Evolutionary conservation across 768 basidiomycete genomes (phyloP).

Genomic region (Hericium coralloides): DNA sequence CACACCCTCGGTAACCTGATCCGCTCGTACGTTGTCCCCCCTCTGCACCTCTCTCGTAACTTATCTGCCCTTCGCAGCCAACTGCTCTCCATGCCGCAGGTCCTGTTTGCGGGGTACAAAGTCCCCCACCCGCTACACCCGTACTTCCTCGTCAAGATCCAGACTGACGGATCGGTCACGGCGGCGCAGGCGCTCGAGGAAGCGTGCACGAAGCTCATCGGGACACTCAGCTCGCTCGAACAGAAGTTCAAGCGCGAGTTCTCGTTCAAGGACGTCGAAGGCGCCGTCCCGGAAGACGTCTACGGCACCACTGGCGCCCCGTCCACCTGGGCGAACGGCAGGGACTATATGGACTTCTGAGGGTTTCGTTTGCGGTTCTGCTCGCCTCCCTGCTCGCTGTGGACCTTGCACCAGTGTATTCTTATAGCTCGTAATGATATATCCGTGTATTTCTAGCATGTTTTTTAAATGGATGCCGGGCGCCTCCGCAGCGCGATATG

Average conservation of each 20-base stretch:
- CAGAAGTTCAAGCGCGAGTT: constrained; percentile 78
- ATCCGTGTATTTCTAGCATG: background rate
- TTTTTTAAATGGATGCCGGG: no score
- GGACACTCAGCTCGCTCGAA: constrained; percentile 48
- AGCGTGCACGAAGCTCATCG: constrained; percentile 77
- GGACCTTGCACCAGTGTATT: constrained; percentile 1
- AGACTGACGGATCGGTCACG: constrained; percentile 83
- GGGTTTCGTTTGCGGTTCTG: background rate
- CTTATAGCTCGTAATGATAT: background rate
- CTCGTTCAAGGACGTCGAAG: constrained; percentile 66
- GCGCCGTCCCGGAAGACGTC: constrained; percentile 21
- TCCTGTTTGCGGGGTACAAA: constrained; percentile 97
- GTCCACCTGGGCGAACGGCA: constrained; percentile 14
- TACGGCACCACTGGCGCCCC: constrained; percentile 18
- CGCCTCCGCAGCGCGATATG: no score
- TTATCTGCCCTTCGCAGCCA: constrained; percentile 42
- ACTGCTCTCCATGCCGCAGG: constrained; percentile 77
- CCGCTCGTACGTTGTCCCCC: constrained; percentile 61
- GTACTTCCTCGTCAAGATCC: constrained; percentile 89
- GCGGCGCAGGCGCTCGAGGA: constrained; percentile 78
- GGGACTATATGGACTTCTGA: constrained; percentile 20
- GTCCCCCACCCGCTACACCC: constrained; percentile 95
- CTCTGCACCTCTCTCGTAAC: background rate
- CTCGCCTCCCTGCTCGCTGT: background rate
- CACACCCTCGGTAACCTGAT: constrained; percentile 96